Percentiles rank a stretch among this genome's conserved stretches.
Evolutionary conservation across 202 grass and related monocot genomes (phyloP).

Genomic region (Hordeum pubiflorum): DNA sequence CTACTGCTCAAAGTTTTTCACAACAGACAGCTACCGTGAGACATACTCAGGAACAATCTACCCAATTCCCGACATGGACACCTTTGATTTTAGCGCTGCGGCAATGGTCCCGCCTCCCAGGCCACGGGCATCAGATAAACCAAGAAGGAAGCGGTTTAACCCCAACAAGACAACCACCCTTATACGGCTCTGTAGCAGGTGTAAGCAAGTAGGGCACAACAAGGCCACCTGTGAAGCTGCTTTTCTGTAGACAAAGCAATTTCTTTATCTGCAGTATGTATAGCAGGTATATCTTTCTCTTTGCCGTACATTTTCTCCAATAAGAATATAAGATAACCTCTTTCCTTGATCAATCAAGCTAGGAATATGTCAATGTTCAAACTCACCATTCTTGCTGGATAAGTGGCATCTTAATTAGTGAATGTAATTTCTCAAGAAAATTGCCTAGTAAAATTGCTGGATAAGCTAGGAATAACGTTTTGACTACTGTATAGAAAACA

Average conservation of each 20-base stretch:
- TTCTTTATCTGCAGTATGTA: slow-evolving; percentile 11
- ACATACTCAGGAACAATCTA: slow-evolving; percentile 67
- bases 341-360: slow-evolving; percentile 14
- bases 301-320: not conserved
- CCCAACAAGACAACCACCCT: slow-evolving; percentile 63
- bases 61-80: slow-evolving; percentile 81
- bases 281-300: slow-evolving; percentile 31
- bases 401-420: slow-evolving; percentile 4
- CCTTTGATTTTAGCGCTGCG: slow-evolving; percentile 71
- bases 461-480: not conserved
- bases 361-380: not conserved
- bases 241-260: slow-evolving; percentile 35
- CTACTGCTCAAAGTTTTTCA: slow-evolving; percentile 80
- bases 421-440: not conserved
- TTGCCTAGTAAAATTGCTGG: no score
- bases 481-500: slow-evolving; percentile 14
- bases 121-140: slow-evolving; percentile 59
- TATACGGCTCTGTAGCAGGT: slow-evolving; percentile 86
- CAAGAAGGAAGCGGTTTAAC: slow-evolving; percentile 85
- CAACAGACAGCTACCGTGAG: slow-evolving; percentile 63
- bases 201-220: slow-evolving; percentile 89
- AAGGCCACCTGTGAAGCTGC: slow-evolving; percentile 91
- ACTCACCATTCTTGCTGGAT: not conserved
- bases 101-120: slow-evolving; percentile 57
- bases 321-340: not conserved